Evolutionary conservation across 2,329 filamentous ascomycete genomes (phyloP).

Genomic region (Plenodomus tracheiphilus): DNA sequence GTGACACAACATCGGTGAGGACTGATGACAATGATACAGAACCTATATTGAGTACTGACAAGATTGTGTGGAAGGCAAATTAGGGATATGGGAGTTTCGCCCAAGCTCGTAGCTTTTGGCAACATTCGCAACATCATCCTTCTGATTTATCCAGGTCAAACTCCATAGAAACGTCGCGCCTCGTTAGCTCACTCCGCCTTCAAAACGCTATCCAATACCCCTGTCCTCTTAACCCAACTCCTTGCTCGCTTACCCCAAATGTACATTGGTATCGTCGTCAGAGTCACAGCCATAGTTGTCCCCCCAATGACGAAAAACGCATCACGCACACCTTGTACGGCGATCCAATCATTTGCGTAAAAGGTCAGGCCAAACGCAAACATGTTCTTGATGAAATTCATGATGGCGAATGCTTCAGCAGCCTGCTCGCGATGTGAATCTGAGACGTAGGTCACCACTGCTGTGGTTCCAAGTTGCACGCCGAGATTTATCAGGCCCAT

Average conservation of each 20-base stretch:
- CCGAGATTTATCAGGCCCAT: constrained; percentile 32
- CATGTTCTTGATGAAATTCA: constrained; percentile 34
- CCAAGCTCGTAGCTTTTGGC: too few relatives aligned
- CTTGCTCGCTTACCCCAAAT: constrained; percentile 29
- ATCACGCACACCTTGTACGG: constrained; percentile 20
- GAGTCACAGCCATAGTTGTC: constrained; percentile 21
- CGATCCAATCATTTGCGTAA: constrained; percentile 29
- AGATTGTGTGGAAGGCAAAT: too few relatives aligned
- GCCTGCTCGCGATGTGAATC: constrained; percentile 30
- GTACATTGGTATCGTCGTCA: constrained; percentile 30
- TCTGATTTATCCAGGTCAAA: too few relatives aligned
- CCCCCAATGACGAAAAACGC: constrained; percentile 27
- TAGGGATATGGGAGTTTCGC: too few relatives aligned
- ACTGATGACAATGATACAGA: too few relatives aligned
- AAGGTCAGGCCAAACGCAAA: constrained; percentile 30
- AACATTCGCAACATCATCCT: too few relatives aligned
- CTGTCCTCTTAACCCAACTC: constrained; percentile 39
- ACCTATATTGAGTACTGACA: too few relatives aligned
- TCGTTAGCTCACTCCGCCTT: constrained; percentile 10
- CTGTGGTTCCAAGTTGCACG: constrained; percentile 25
- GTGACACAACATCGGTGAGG: too few relatives aligned
- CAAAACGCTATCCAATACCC: constrained; percentile 21
- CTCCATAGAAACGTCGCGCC: too few relatives aligned
- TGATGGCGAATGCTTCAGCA: constrained; percentile 29
- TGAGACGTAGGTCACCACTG: constrained; percentile 26